Evolutionary conservation across 768 basidiomycete genomes (phyloP), one percentile per base, ranked within the genome.

Genomic region (Peribolospora kevripleyi): DNA sequence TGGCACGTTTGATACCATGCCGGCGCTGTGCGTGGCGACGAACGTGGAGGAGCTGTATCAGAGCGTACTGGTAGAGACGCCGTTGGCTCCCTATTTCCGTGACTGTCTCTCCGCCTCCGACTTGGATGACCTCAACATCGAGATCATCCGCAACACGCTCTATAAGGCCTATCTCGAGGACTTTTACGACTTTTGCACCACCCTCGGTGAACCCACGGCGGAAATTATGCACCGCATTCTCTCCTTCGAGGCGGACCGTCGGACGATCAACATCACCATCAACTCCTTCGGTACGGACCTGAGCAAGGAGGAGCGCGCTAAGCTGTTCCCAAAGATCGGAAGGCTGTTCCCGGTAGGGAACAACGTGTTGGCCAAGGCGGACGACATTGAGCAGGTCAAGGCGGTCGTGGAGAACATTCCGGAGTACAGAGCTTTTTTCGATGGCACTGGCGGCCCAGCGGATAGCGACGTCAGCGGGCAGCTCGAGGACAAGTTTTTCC

Each of bases 91-190:
- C 6, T 98, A 97, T 72, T 98, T 98, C 75, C 81, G 84, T 37
- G 82, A 86, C 62, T 95, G 90, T 66, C 75, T 97, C 37, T 82
- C 88, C 42, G 91, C 93, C 13, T 78, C 83, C 48, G 93, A 98
- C 67, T 77, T 98, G 50, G 93, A 98, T 66, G 93, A 95, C 67
- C 79, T 97, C 56, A 95, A 98, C 72, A 97, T 98, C 64, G 93
- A 98, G 72, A 93, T 98, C 70, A 90, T 98, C 69, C 85, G 93
- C 48, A 97, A 97, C 70, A 90, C 91, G 1, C 82, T 98, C 42
- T 97, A 97, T 76, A 95, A 93, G 68, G 82, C 88, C 13, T 98
- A 98, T 70, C 81, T 98, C 56, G 91, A 97, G 66, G 93, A 98
- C 68, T 98, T 98, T 67, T 77, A 88, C 71, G 68, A 74, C 60